Evolutionary conservation across 306 rosid species (phyloP), one percentile per base, ranked within the genome.

Genomic region (Vachellia collinsii): DNA sequence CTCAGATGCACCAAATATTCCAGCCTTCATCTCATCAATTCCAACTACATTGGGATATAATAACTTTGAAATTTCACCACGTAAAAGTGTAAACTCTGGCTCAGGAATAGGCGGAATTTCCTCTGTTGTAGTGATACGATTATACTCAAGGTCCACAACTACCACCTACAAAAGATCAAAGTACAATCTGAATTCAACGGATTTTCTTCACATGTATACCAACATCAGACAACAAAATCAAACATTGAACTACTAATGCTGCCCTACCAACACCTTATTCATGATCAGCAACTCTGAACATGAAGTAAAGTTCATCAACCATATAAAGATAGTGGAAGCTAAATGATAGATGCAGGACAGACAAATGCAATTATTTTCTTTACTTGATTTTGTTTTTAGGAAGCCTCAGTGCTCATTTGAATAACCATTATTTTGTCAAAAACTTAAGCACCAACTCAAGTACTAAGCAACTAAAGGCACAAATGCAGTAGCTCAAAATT

Each of bases 71-170:
- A 95, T 83, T 75, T 95, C 99, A 42, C 86, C 87, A 85, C 94
- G 99, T 80, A 95, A 85, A 79, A 85, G 56, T 84, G 93, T 87
- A 41, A 86, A 81, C 81, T 95, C 99, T 61, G 97, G 99, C 85
- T 93, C 97, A 22, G 99, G 99, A 85, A 95, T 86, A 77, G 94
- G 88, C n/a, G 99, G 99, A 79, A 95, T 93, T 71, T 95, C 99
- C 86, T 95, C 99, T 17, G 98, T 58, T 38, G 97, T 93, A 61
- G 98, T 87, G 81, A 93, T 90, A 64, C 86, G 86, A 84, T 95
- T 95, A 85, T 83, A 88, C 70, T 90, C 99, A 74, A 95, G 99
- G 86, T 95, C 98, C 90, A 95, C 99, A 82, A 95, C 83, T 76
- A 95, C 99, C 53, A 95, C 99, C 99, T 95, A 86, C 46, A 88